Conservation (phyloP, 495 filamentous ascomycete genomes). For the Aspergillus hancockii region DNA sequence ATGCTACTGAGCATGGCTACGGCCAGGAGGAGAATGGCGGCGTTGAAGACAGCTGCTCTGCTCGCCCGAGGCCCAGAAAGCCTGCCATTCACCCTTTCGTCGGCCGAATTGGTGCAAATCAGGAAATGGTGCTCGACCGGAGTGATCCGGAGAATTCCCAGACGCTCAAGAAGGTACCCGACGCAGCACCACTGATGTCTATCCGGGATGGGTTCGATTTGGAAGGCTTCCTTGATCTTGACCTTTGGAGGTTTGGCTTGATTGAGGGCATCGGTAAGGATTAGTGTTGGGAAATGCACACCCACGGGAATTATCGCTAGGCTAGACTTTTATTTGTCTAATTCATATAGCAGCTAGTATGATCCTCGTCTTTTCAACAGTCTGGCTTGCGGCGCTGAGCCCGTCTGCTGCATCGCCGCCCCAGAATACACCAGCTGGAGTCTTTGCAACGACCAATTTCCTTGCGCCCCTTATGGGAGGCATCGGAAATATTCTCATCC, state of each 20-base stretch:
- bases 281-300: too few species aligned
- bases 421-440: slow-evolving; percentile 13
- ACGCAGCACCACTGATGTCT: slow-evolving; percentile 45
- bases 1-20: too few species aligned
- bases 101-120: slow-evolving; percentile 49
- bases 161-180: slow-evolving; percentile 38
- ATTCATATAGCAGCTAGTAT: slow-evolving; percentile 19
- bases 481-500: slow-evolving; percentile 46
- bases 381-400: slow-evolving; percentile 10
- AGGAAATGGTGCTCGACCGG: slow-evolving; percentile 41
- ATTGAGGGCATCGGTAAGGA: slow-evolving; percentile 37
- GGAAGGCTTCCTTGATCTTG: slow-evolving; percentile 31
- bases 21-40: too few species aligned
- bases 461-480: slow-evolving; percentile 34
- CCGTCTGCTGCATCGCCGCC: slow-evolving; percentile 16
- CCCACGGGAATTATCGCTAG: too few species aligned
- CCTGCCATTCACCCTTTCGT: slow-evolving; percentile 38
- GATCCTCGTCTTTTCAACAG: slow-evolving; percentile 28
- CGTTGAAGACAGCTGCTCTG: too few species aligned
- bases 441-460: slow-evolving; percentile 28
- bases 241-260: slow-evolving; percentile 45
- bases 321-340: background rate
- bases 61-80: background rate
- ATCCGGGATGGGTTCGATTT: slow-evolving; percentile 39
- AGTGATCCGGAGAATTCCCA: slow-evolving; percentile 35